Percentiles rank a stretch among this genome's conserved stretches.
Evolutionary conservation across 2,329 filamentous ascomycete genomes (phyloP).

Genomic region (Akanthomyces uredinophilus): DNA sequence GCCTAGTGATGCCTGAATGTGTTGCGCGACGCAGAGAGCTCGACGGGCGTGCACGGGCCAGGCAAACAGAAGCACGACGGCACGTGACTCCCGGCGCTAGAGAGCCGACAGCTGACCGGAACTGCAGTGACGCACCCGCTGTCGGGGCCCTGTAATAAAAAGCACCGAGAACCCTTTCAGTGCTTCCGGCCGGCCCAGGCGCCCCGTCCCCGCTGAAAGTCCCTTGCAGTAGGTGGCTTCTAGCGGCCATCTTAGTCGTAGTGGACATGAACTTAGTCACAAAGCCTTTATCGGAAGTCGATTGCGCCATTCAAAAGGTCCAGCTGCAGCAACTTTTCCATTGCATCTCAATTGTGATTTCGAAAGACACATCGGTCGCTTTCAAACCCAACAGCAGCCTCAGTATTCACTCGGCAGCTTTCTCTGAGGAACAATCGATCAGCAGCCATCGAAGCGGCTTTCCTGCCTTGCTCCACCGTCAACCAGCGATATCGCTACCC

Average conservation of each 20-base stretch:
- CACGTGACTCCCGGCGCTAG: conserved; percentile 3
- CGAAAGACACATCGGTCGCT: not conserved
- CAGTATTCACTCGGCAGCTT: not conserved
- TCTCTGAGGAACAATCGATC: not conserved
- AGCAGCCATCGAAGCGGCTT: not conserved
- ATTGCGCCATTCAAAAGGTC: conserved; percentile 8
- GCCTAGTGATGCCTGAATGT: not conserved
- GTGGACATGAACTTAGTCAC: conserved; percentile 13
- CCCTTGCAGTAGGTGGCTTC: not conserved
- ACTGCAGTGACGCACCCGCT: not conserved
- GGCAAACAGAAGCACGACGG: conserved; percentile 8
- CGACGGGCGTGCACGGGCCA: conserved; percentile 11
- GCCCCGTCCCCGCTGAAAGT: not conserved
- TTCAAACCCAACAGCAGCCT: not conserved
- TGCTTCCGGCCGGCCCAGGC: not conserved
- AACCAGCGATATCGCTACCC: not conserved
- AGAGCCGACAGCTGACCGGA: not conserved
- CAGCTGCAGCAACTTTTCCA: not conserved
- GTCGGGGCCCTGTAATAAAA: not conserved
- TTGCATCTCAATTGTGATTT: conserved; percentile 1
- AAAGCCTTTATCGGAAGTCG: conserved; percentile 13
- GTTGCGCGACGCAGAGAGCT: conserved; percentile 8
- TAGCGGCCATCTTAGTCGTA: not conserved
- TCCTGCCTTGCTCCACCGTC: not conserved
- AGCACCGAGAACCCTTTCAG: not conserved